Conservation (phyloP, 2,329 filamentous ascomycete genomes). For the Endoconidiophora laricicola region DNA sequence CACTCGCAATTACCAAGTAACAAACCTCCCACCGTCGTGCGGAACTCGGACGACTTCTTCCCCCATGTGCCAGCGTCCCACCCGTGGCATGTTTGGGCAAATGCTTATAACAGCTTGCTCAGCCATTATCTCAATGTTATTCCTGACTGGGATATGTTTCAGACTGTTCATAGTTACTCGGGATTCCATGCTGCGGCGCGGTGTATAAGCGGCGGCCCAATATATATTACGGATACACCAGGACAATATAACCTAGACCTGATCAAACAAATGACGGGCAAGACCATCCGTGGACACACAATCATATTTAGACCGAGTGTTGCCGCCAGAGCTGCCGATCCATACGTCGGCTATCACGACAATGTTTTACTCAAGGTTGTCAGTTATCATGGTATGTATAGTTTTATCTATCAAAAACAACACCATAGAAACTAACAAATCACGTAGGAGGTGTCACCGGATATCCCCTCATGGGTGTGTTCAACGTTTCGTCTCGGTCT, state of each 20-base stretch:
- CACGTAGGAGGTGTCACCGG: constrained; percentile 39
- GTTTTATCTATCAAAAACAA: neutral
- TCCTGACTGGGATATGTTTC: constrained; percentile 67
- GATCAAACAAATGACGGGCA: constrained; percentile 66
- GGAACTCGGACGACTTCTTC: constrained; percentile 88
- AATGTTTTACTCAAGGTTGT: constrained; percentile 58
- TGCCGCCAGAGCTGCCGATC: constrained; percentile 53
- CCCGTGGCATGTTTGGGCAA: constrained; percentile 89
- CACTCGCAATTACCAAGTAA: constrained; percentile 66
- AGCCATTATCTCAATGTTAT: constrained; percentile 73
- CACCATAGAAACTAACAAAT: constrained; percentile 6
- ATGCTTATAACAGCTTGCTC: constrained; percentile 74
- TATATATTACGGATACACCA: constrained; percentile 86
- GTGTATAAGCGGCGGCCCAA: constrained; percentile 76
- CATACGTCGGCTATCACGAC: constrained; percentile 63
- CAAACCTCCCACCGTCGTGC: constrained; percentile 54
- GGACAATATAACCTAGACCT: constrained; percentile 62
- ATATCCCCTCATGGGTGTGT: constrained; percentile 63
- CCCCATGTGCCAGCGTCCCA: constrained; percentile 67
- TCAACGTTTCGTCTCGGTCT: constrained; percentile 54
- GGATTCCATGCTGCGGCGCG: constrained; percentile 79
- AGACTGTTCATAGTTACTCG: constrained; percentile 49
- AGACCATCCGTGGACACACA: constrained; percentile 53
- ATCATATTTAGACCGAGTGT: constrained; percentile 67
- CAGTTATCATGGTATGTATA: constrained; percentile 51